Evolutionary conservation across 1,284 basidiomycete genomes (phyloP), one percentile per base, ranked within the genome.

Genomic region (Heterobasidion occidentale): DNA sequence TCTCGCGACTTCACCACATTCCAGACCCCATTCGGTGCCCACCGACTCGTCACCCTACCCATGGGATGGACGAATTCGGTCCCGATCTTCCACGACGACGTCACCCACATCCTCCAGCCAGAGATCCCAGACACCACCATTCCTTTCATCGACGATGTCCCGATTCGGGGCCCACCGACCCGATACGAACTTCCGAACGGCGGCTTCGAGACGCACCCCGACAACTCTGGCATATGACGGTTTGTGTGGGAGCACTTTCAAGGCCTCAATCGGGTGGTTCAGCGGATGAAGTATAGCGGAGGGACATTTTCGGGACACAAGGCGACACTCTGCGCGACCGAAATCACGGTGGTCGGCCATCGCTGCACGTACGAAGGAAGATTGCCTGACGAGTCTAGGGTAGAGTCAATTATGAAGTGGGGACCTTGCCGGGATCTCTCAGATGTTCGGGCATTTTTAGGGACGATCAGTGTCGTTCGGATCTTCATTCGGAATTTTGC

Each of bases 61-160:
- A 71, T 72, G 70, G 73, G 74, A 0, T 75, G 64, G 64, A 72
- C 70, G 0, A 72, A 75, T 51, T 72, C 68, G 0, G 66, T 71
- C 1, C 67, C 66, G 7, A 68, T 71, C 20, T 69, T 71, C 46
- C 69, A 73, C 54, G 65, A 67, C 49, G 62, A 70, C 55, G 62
- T 74, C 1, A 67, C 65, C 0, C 67, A 64, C 45, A 72, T 72
- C 38, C 59, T 75, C 0, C 61, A 69, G 48, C 55, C 60, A 1
- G 65, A 74, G 52, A 72, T 74, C 11, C 70, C 66, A 8, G 33
- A 71, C n/a, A 20, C 66, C 27, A 68, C 71, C 1, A 56, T 59
- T 1, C 68, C 67, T 2, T 74, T 66, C 53, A 65, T 73, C 17
- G 67, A 73, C 52, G 64, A 72, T 53, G 56, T 57, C 12, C 59